phyloP scores from a whole-genome alignment of 2,329 filamentous ascomycete genomes.

The Diaporthe sp. region DNA sequence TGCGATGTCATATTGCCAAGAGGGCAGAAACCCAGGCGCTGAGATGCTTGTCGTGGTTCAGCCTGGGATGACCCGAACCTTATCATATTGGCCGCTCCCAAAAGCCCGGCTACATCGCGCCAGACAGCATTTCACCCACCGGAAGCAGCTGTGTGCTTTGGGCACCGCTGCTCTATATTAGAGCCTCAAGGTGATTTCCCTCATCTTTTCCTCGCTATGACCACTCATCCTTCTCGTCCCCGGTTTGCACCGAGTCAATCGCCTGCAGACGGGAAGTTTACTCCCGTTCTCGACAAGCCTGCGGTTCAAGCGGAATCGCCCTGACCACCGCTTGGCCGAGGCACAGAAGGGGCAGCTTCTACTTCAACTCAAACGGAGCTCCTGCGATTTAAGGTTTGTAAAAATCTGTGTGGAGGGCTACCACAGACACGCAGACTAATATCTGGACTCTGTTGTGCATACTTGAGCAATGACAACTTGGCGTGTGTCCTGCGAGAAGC shows the following conservation, averaged over 20 bases:
- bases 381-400: not conserved
- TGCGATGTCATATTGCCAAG: conserved; percentile 25
- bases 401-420: not conserved
- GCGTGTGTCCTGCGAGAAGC: not conserved
- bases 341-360: not conserved
- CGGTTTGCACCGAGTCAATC: conserved; percentile 10
- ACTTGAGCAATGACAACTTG: conserved; percentile 21
- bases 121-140: not conserved
- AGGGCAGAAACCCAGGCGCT: not conserved
- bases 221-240: not conserved
- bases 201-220: not conserved
- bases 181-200: not conserved
- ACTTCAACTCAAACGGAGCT: not conserved
- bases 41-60: not conserved
- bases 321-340: conserved; percentile 17
- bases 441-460: not conserved
- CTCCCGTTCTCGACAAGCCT: conserved; percentile 8
- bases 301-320: conserved; percentile 11
- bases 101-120: not conserved
- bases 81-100: not conserved
- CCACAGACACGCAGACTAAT: not conserved
- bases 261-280: conserved; percentile 20
- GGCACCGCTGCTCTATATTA: not conserved
- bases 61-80: not conserved
- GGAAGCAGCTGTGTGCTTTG: not conserved